Evolutionary conservation across 164 flowering plant species (phyloP), one percentile per base, ranked within the genome.

Genomic region (Liriodendron chinense): DNA sequence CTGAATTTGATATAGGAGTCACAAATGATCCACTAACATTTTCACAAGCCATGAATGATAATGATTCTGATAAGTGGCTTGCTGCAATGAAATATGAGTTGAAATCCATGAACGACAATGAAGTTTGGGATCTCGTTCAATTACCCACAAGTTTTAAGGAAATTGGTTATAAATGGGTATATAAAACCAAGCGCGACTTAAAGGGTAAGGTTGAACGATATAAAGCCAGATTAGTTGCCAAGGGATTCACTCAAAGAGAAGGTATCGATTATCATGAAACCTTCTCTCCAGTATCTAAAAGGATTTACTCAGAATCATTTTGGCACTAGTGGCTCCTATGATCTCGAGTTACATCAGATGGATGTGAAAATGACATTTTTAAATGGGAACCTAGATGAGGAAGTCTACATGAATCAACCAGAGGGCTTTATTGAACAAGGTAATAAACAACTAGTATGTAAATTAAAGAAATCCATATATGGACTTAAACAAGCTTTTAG

Each of bases 381-480:
- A 34, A 34, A 34, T 34, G 43, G 2, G 43, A 34, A 34, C 43
- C 5, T 34, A 34, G 43, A 34, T 34, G 7, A 34, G 43, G 5
- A 34, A 34, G 43, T 34, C 43, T 34, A 34, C 43, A 72, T 72
- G 65, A 12, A 63, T 14, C 34, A 65, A 65, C 63, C 23, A 23
- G 3, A 23, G n/a, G 70, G 74, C 2, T 65, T 76, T 20, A 1
- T 23, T 1, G 4, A 9, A 7, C 1, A 12, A 10, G 64, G 20
- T 34, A 34, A 34, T 34, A 7, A 34, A 34, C 43, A 34, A 34
- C 7, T 34, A 34, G 43, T 34, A 34, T 76, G 69, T 18, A 62
- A 70, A 21, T 13, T 70, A 9, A 62, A 50, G 13, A 76, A 71
- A 65, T 76, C 66, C 7, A 68, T 50, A n/a, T 77, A 66, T 68